A percentile compares a stretch with the other conserved stretches of the same genome.
Conservation (phyloP, 1,284 basidiomycete genomes). For the Leccinum olivaceoglutinosum region DNA sequence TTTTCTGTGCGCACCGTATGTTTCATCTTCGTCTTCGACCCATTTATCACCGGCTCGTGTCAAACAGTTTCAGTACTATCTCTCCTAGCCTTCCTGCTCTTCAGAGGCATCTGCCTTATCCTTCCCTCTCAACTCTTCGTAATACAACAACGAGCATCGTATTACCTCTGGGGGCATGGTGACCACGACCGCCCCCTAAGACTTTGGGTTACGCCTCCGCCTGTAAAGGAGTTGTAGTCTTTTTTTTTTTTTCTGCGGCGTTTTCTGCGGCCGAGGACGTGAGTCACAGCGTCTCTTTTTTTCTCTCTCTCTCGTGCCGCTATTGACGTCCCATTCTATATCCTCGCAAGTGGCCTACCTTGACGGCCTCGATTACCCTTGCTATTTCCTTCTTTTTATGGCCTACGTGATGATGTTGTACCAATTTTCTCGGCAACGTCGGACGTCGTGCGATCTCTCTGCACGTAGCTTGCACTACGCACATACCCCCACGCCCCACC, state of each 20-base stretch:
- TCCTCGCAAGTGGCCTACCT: background rate
- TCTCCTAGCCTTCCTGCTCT: slow-evolving; percentile 24
- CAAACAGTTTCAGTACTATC: slow-evolving; percentile 25
- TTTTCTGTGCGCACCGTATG: slow-evolving; percentile 38
- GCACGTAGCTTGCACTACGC: background rate
- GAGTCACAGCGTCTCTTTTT: slow-evolving; percentile 3
- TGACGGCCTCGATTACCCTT: background rate
- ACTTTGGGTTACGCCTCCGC: slow-evolving; percentile 26
- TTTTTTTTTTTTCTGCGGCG: background rate
- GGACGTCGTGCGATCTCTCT: slow-evolving; percentile 1
- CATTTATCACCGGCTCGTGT: background rate
- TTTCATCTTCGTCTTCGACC: background rate
- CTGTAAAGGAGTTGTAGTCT: slow-evolving; percentile 25
- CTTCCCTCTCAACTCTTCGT: slow-evolving; percentile 26
- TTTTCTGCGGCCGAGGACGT: slow-evolving; percentile 9
- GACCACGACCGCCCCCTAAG: slow-evolving; percentile 21
- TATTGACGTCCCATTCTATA: background rate
- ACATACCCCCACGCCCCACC: background rate
- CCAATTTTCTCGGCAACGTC: slow-evolving; percentile 1
- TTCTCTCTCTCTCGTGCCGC: background rate
- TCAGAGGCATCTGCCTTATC: slow-evolving; percentile 26
- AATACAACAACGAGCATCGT: slow-evolving; percentile 27
- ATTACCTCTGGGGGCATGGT: slow-evolving; percentile 31
- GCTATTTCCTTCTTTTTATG: background rate
- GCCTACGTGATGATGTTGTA: slow-evolving; percentile 10